A percentile compares a stretch with the other conserved stretches of the same genome.
Evolutionary conservation across 2,329 filamentous ascomycete genomes (phyloP).

Genomic region (Teratosphaeria pseudoeucalypti): DNA sequence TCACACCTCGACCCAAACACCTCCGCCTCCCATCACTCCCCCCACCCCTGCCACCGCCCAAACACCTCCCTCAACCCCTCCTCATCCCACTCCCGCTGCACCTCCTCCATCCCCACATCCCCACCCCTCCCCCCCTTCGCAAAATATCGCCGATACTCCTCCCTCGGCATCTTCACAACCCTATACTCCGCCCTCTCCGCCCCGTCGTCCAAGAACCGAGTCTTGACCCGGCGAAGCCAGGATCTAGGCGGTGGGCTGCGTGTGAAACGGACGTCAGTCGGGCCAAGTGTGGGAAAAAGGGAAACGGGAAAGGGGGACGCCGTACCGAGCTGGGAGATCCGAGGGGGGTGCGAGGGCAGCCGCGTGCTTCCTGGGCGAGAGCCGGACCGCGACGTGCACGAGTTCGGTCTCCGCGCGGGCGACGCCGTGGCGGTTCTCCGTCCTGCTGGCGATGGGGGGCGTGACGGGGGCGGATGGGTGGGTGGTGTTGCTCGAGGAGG

Average conservation of each 20-base stretch:
- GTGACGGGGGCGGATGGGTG: too few species aligned
- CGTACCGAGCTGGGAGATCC: neutral
- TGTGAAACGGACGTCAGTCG: neutral
- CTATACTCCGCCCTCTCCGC: slow-evolving; percentile 17
- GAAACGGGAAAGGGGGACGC: neutral
- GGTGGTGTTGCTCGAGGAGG: too few species aligned
- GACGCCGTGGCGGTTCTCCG: too few species aligned
- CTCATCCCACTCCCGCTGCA: slow-evolving; percentile 15
- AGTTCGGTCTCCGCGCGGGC: too few species aligned
- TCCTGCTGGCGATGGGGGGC: too few species aligned
- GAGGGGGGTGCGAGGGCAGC: too few species aligned
- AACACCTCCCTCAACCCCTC: neutral
- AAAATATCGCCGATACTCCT: slow-evolving; percentile 19
- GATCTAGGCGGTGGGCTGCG: slow-evolving; percentile 14
- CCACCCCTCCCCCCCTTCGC: slow-evolving; percentile 14
- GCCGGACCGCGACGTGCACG: too few species aligned
- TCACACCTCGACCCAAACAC: too few species aligned
- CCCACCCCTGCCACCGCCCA: neutral
- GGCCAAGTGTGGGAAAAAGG: neutral
- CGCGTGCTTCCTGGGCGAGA: too few species aligned
- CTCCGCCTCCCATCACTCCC: too few species aligned
- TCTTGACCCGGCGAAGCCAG: slow-evolving; percentile 19
- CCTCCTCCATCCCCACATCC: slow-evolving; percentile 22
- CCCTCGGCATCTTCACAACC: slow-evolving; percentile 22
- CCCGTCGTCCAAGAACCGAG: slow-evolving; percentile 10